Percentiles rank a stretch among this genome's conserved stretches.
phyloP scores from a whole-genome alignment of 306 rosid genomes.

The Vachellia pachyceras region DNA sequence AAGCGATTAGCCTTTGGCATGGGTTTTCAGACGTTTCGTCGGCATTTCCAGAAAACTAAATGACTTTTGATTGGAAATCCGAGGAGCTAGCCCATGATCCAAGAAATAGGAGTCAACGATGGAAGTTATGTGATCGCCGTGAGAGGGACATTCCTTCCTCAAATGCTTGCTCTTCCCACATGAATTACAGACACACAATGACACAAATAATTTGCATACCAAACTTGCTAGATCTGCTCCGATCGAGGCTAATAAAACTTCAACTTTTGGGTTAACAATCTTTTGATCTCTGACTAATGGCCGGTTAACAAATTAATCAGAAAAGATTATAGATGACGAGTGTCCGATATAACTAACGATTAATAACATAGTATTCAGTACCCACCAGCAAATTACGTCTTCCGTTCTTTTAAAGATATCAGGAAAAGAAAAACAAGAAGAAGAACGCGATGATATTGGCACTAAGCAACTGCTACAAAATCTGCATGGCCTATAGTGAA shows the following conservation, averaged over 20 bases:
- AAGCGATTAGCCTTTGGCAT: neutral
- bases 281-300: neutral
- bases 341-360: neutral
- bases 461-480: neutral
- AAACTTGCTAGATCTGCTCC: neutral
- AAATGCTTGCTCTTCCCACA: slow-evolving; percentile 45
- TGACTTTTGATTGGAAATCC: slow-evolving; percentile 47
- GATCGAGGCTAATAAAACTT: neutral
- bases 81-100: slow-evolving; percentile 93
- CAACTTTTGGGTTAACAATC: neutral
- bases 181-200: slow-evolving; percentile 25
- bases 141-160: slow-evolving; percentile 62
- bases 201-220: slow-evolving; percentile 14
- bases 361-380: neutral
- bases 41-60: neutral
- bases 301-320: neutral
- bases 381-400: neutral
- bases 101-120: slow-evolving; percentile 61
- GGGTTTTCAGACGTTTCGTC: neutral
- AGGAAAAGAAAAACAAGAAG: neutral
- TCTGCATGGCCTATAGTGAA: neutral
- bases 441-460: neutral
- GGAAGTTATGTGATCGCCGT: slow-evolving; percentile 15
- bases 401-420: neutral
- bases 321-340: neutral